Evolutionary conservation across 2,329 filamentous ascomycete species (phyloP), one percentile per base, ranked within the genome.

Genomic region (Tolypocladium ovalisporum): DNA sequence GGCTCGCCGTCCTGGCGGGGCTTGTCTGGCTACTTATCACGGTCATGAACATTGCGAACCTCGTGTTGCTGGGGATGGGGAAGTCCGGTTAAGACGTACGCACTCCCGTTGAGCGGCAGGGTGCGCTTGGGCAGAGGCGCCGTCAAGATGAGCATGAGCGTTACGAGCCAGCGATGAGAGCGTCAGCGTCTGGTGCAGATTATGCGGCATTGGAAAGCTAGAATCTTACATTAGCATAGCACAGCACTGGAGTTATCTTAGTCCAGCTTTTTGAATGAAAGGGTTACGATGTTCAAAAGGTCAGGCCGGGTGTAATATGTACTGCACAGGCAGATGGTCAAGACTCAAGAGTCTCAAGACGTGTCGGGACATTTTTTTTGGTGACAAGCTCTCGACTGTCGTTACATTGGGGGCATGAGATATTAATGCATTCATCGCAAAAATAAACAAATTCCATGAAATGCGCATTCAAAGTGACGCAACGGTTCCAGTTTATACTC

Each of bases 41-140:
- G 0, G 74, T 88, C 9, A 88, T 93, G 86, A 92, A 93, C 67
- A 77, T 90, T n/a, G 86, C 88, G 0, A 80, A 89, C 60, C 68
- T 92, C 62, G 88, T 90, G 3, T 68, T 92, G 10, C 67, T 89
- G 64, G 86, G 44, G 15, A 2, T 49, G 27, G 44, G 44, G 8
- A 49, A 32, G 27, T 49, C 44, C 7, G 40, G 40, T 2, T 49
- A 17, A 32, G 7, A n/a, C 6, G 7, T 1, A 4, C 8, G 13
- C 17, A 8, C n/a, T 40, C n/a, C 7, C 1, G 37, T 39, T 19
- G 17, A 3, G 8, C 15, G 40, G 22, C 40, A 15, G 22, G 13
- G 3, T 3, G 24, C 22, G 24, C 12, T 15, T 10, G 24, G 22
- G 40, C 40, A 47, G 42, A 17, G 22, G 6, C 13, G 22, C 42